phyloP scores from a whole-genome alignment of 768 basidiomycete species.

The Steccherinum ochraceum region DNA sequence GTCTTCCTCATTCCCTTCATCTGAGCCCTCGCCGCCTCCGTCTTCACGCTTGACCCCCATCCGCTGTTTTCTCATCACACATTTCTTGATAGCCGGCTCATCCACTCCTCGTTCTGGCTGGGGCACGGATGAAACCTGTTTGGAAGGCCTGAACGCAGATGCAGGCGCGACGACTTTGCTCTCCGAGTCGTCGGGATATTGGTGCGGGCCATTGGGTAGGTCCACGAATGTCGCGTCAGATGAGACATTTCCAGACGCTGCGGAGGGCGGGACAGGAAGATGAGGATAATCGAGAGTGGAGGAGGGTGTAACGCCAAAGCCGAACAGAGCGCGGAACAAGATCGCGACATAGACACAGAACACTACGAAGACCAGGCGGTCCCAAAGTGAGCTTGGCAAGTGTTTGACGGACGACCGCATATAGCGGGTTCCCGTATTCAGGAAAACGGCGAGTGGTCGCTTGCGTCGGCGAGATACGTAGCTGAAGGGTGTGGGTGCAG shows the following conservation, averaged over 20 bases:
- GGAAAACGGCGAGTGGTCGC: not conserved
- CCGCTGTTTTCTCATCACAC: not conserved
- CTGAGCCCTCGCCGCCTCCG: not conserved
- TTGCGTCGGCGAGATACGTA: not conserved
- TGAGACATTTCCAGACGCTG: no score
- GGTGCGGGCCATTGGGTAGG: not conserved
- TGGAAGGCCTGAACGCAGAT: not conserved
- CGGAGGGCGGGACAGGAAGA: no score
- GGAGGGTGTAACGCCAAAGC: not conserved
- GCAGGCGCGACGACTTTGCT: not conserved
- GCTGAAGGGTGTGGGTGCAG: not conserved
- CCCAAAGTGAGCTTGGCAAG: not conserved
- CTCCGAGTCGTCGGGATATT: no score
- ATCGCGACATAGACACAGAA: not conserved
- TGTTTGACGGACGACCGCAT: not conserved
- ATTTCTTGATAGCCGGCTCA: not conserved
- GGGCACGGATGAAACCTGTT: not conserved
- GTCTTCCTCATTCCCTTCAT: not conserved
- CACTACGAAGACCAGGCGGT: slow-evolving; percentile 1
- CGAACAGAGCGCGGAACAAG: not conserved
- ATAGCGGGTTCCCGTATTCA: not conserved
- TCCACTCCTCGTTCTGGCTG: not conserved
- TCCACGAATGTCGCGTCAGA: no score
- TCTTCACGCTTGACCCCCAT: slow-evolving; percentile 2
- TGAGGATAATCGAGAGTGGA: no score